Evolutionary conservation across 148 eudicot species (phyloP).

Genomic region (Tetragonia tetragonoides): DNA sequence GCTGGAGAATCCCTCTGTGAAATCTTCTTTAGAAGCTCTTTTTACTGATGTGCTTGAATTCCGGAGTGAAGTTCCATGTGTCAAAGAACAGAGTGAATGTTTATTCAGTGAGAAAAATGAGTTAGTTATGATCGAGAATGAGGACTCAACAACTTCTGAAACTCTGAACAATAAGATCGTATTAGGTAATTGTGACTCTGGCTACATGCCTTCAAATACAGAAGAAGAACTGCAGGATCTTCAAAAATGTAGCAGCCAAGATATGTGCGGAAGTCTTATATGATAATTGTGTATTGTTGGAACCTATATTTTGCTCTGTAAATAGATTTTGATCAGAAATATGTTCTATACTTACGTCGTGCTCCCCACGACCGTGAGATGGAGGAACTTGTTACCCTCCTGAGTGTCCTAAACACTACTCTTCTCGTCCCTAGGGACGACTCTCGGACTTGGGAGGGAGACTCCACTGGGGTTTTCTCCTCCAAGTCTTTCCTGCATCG

Average conservation of each 20-base stretch:
- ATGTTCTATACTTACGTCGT: not conserved
- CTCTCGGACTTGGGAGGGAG: no score
- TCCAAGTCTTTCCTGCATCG: no score
- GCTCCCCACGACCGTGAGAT: no score
- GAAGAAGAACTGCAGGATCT: constrained; percentile 22
- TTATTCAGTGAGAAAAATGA: constrained; percentile 22
- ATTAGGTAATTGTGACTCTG: constrained; percentile 25
- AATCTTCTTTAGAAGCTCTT: constrained; percentile 51
- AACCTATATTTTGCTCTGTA: constrained; percentile 13
- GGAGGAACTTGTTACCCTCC: no score
- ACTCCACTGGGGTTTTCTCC: no score
- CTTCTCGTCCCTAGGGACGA: no score
- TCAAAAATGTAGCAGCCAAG: constrained; percentile 10
- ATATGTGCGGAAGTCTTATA: constrained; percentile 35
- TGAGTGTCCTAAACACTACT: no score
- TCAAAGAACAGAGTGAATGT: constrained; percentile 24
- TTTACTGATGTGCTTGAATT: constrained; percentile 32
- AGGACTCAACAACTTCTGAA: constrained; percentile 13
- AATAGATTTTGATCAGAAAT: constrained; percentile 6
- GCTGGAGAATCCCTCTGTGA: constrained; percentile 21
- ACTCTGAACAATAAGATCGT: constrained; percentile 29
- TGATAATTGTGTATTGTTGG: constrained; percentile 11
- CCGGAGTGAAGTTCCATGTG: constrained; percentile 22
- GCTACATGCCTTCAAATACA: constrained; percentile 19
- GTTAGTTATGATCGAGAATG: constrained; percentile 23